Percentiles rank a stretch among this genome's conserved stretches.
Conservation (phyloP, 2,329 filamentous ascomycete species). For the Xylariaceae sp. region DNA sequence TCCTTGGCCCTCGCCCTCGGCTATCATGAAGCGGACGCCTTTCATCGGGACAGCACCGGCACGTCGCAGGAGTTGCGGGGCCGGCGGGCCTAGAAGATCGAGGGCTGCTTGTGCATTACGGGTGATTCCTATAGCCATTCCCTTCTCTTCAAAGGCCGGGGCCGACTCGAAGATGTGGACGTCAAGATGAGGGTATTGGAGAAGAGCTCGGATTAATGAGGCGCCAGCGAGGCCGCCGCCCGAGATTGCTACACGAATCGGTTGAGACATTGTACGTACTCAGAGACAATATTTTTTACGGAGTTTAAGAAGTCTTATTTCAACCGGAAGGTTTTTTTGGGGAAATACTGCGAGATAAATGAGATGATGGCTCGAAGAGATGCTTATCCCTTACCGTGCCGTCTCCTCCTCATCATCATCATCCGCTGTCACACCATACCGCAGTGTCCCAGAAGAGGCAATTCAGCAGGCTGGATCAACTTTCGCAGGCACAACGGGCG, state of each 20-base stretch:
- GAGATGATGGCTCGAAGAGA: no score
- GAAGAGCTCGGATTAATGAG: constrained; percentile 5
- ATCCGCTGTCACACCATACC: no score
- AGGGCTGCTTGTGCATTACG: constrained; percentile 21
- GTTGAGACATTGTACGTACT: not conserved
- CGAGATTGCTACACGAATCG: constrained; percentile 4
- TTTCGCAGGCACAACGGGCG: no score
- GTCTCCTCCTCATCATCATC: no score
- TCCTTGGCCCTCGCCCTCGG: constrained; percentile 14
- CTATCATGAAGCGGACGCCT: constrained; percentile 22
- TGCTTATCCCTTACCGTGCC: no score
- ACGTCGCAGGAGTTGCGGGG: constrained; percentile 11
- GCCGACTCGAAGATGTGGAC: constrained; percentile 12
- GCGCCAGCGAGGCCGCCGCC: constrained; percentile 9
- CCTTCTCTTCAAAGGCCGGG: constrained; percentile 5
- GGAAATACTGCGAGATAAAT: no score
- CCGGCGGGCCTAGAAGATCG: constrained; percentile 18
- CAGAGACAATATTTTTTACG: not conserved
- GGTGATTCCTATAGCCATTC: constrained; percentile 18
- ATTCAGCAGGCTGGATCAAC: no score
- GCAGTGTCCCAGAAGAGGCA: no score
- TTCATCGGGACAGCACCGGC: constrained; percentile 22
- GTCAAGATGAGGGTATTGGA: constrained; percentile 6
- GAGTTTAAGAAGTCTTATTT: no score
- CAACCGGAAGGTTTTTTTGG: no score